Evolutionary conservation across 176 grass and related monocot species (phyloP).

Genomic region (Panicum miliaceum): DNA sequence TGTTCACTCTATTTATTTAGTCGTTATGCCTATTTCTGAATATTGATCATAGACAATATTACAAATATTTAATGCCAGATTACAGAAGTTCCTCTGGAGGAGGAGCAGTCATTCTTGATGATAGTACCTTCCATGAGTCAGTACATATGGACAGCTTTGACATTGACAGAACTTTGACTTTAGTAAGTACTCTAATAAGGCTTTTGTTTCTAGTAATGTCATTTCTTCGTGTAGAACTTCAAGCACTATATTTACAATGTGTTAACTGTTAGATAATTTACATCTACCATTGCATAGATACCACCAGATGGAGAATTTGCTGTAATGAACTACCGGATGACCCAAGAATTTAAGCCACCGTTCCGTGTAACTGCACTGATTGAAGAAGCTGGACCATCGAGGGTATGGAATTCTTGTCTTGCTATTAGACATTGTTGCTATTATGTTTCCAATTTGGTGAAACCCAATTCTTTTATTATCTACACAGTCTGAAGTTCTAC

Average conservation of each 20-base stretch:
- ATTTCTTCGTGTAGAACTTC: conserved; percentile 20
- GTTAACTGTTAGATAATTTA: conserved; percentile 10
- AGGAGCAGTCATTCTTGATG: conserved; percentile 87
- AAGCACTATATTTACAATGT: conserved; percentile 19
- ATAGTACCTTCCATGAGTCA: conserved; percentile 98
- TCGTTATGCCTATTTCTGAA: conserved; percentile 27
- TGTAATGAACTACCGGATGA: conserved; percentile 98
- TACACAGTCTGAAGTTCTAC: conserved; percentile 79
- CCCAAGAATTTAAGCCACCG: conserved; percentile 96
- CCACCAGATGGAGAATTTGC: conserved; percentile 96
- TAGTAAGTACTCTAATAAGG: conserved; percentile 60
- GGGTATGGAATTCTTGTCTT: conserved; percentile 55
- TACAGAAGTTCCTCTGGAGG: conserved; percentile 92
- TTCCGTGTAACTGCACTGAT: conserved; percentile 87
- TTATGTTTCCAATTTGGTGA: conserved; percentile 25
- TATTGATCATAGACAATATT: conserved; percentile 33
- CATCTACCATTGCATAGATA: conserved; percentile 60
- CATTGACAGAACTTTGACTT: conserved; percentile 82
- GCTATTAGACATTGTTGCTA: conserved; percentile 32
- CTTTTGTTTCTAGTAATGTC: conserved; percentile 15
- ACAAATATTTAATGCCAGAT: conserved; percentile 52
- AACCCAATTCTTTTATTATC: conserved; percentile 28
- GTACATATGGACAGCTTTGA: conserved; percentile 98
- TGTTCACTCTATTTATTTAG: not conserved
- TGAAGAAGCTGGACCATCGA: conserved; percentile 91